A percentile compares a stretch with the other conserved stretches of the same genome.
phyloP scores from a whole-genome alignment of 208 protist genomes.

The Leishmania mexicana region DNA sequence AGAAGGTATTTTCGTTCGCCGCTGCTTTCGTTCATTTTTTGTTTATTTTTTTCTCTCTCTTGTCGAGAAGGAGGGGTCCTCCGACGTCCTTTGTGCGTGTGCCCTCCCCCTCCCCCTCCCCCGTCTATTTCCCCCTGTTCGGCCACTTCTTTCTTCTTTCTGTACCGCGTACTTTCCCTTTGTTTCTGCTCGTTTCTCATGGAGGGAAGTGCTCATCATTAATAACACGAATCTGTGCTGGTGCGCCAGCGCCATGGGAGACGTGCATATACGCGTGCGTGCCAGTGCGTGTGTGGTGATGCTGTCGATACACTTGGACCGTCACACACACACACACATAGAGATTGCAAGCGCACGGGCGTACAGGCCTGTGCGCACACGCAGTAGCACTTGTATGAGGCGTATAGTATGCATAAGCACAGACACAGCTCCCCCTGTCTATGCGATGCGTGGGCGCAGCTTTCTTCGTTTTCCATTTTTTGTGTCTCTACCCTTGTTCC shows the following conservation, averaged over 20 bases:
- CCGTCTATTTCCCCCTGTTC: not conserved
- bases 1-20: not conserved
- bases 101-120: not conserved
- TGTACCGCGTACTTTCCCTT: not conserved
- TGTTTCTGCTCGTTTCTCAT: not conserved
- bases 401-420: not conserved
- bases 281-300: not conserved
- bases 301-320: constrained; percentile 6
- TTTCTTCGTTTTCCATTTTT: not conserved
- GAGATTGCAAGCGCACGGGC: not conserved
- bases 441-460: not conserved
- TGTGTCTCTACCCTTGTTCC: not conserved
- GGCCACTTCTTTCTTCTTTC: not conserved
- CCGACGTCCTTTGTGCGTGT: not conserved
- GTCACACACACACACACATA: not conserved
- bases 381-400: not conserved
- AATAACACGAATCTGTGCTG: not conserved
- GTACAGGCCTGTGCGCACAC: not conserved
- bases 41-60: not conserved
- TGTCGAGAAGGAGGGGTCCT: not conserved
- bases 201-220: not conserved
- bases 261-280: not conserved
- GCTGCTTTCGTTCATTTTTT: not conserved
- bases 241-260: not conserved
- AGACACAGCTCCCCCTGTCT: not conserved